Percentiles rank a stretch among this genome's conserved stretches.
These are phyloP conservation scores for Dovyalis caffra DNA, from an alignment of 345 rosid species.

Conservation along the genomic window DNA sequence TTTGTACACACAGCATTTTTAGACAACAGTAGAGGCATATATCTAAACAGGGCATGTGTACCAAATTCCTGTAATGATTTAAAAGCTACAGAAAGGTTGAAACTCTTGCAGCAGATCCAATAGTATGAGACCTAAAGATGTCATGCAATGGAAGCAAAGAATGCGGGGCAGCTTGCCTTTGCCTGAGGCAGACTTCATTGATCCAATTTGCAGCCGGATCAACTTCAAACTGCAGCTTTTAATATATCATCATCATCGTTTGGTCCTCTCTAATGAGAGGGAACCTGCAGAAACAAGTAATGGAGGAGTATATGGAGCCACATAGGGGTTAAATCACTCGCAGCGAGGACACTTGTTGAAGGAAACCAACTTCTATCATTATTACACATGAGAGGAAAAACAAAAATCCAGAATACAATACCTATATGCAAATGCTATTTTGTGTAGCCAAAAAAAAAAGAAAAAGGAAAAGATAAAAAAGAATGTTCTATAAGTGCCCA, in stretches of 20 bases:
- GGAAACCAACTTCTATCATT: constrained; percentile 14
- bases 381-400: constrained; percentile 19
- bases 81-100: too few species aligned
- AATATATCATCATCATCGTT: too few species aligned
- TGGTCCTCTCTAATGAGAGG: background rate
- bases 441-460: too few species aligned
- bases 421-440: constrained; percentile 27
- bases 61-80: too few species aligned
- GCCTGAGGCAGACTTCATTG: background rate
- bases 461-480: too few species aligned
- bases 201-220: background rate
- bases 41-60: too few species aligned
- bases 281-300: background rate
- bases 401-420: constrained; percentile 14
- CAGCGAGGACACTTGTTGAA: background rate
- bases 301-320: background rate
- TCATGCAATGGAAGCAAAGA: background rate
- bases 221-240: background rate
- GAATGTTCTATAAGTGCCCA: constrained; percentile 41
- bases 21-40: too few species aligned
- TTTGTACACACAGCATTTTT: too few species aligned
- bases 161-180: background rate
- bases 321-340: background rate
- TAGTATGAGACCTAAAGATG: too few species aligned
- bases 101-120: too few species aligned